Conservation (phyloP, 1,139 yeast species). For the Ogataea hybrid region DNA sequence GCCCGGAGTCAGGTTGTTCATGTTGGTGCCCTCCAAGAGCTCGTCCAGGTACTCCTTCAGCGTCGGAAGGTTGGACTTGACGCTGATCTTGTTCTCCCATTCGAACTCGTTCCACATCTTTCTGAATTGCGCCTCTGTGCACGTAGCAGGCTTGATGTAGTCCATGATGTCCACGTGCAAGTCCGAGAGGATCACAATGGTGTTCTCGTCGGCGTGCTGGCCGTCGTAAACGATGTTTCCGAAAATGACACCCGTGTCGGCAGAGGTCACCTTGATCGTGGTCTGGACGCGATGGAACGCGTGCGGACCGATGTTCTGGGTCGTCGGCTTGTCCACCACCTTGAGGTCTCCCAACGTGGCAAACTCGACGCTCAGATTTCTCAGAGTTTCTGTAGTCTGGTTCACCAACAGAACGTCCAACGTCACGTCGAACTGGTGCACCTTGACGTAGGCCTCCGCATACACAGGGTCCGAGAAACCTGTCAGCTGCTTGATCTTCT, state of each 20-base stretch:
- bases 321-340: slow-evolving; percentile 88
- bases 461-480: slow-evolving; percentile 98
- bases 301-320: slow-evolving; percentile 95
- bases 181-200: slow-evolving; percentile 89
- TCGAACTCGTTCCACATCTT: slow-evolving; percentile 99
- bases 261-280: slow-evolving; percentile 92
- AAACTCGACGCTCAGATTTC: slow-evolving; percentile 91
- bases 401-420: slow-evolving; percentile 92
- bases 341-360: slow-evolving; percentile 96
- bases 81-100: slow-evolving; percentile 98
- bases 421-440: slow-evolving; percentile 93
- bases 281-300: slow-evolving; percentile 90
- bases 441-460: slow-evolving; percentile 94
- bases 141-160: slow-evolving; percentile 90
- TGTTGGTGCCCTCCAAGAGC: slow-evolving; percentile 81
- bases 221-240: slow-evolving; percentile 98
- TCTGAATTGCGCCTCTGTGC: slow-evolving; percentile 89
- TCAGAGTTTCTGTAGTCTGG: slow-evolving; percentile 88
- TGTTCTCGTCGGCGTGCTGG: slow-evolving; percentile 85
- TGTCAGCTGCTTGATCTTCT: slow-evolving; percentile 87
- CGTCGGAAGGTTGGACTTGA: slow-evolving; percentile 66
- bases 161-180: slow-evolving; percentile 97
- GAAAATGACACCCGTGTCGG: slow-evolving; percentile 95
- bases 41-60: slow-evolving; percentile 79
- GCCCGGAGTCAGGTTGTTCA: slow-evolving; percentile 92